A percentile compares a stretch with the other conserved stretches of the same genome.
Evolutionary conservation across 495 filamentous ascomycete species (phyloP).

Genomic region (Aspergillus diversus): DNA sequence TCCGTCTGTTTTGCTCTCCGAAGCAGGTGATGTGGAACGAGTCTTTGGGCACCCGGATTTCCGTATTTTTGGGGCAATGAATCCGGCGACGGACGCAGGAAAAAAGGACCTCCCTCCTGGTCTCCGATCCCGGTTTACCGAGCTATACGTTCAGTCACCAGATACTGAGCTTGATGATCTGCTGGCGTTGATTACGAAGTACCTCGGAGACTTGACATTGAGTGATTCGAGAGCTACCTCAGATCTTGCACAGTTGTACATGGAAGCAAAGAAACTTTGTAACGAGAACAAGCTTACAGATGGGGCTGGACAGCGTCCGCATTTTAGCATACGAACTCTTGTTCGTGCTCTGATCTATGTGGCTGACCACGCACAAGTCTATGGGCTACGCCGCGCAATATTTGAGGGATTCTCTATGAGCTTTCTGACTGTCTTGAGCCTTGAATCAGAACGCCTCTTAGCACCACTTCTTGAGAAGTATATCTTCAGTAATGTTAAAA

Average conservation of each 20-base stretch:
- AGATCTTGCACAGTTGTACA: slow-evolving; percentile 82
- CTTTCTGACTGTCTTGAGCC: slow-evolving; percentile 83
- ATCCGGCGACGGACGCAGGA: slow-evolving; percentile 95
- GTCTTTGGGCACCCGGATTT: slow-evolving; percentile 91
- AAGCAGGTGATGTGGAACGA: slow-evolving; percentile 87
- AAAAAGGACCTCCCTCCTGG: slow-evolving; percentile 91
- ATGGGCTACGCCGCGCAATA: slow-evolving; percentile 83
- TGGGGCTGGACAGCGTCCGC: slow-evolving; percentile 88
- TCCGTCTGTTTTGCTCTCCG: slow-evolving; percentile 85
- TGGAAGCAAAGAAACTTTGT: slow-evolving; percentile 80
- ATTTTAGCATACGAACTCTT: slow-evolving; percentile 95
- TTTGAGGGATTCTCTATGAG: slow-evolving; percentile 99
- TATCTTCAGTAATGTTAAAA: slow-evolving; percentile 68
- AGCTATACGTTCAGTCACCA: slow-evolving; percentile 87
- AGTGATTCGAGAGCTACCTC: slow-evolving; percentile 67
- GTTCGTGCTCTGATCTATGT: slow-evolving; percentile 89
- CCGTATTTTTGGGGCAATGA: slow-evolving; percentile 98
- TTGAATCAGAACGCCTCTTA: slow-evolving; percentile 75
- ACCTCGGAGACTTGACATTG: slow-evolving; percentile 70
- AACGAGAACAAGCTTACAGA: slow-evolving; percentile 85
- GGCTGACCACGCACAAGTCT: slow-evolving; percentile 77
- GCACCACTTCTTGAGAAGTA: slow-evolving; percentile 80
- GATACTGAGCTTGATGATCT: slow-evolving; percentile 84
- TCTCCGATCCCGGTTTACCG: slow-evolving; percentile 85
- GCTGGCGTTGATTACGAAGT: slow-evolving; percentile 79